These are phyloP conservation scores for Eimeria maxima DNA, from an alignment of 169 alveolate species.

Conservation along the genomic window DNA sequence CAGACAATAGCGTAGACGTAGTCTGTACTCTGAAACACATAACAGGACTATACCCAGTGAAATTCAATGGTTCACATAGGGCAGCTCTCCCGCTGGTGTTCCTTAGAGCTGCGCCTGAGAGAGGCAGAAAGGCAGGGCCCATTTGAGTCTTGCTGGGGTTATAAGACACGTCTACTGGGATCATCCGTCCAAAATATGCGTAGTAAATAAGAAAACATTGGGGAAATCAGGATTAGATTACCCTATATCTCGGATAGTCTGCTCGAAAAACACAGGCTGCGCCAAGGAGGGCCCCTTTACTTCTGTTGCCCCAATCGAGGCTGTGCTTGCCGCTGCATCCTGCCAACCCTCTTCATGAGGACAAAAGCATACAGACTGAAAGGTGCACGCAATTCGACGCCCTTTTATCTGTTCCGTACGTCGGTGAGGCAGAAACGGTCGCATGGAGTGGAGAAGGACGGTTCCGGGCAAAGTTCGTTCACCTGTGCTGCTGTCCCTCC, in stretches of 20 bases:
- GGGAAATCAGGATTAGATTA: neutral
- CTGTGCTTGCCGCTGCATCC: neutral
- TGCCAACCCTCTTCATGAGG: neutral
- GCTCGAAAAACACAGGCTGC: neutral
- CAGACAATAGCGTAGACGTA: neutral
- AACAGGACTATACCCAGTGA: neutral
- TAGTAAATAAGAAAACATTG: neutral
- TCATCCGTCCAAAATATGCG: neutral
- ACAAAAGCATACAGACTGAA: neutral
- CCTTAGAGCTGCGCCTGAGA: neutral
- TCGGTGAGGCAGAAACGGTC: neutral
- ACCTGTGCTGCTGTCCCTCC: neutral
- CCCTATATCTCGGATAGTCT: neutral
- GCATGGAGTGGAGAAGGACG: neutral
- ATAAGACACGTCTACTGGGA: neutral
- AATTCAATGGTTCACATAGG: neutral
- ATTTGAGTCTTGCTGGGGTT: neutral
- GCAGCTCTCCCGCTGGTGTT: neutral
- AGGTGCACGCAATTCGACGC: neutral
- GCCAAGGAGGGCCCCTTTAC: neutral
- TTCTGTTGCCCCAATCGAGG: neutral
- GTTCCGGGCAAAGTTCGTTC: neutral
- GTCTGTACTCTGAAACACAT: neutral
- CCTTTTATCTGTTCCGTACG: neutral
- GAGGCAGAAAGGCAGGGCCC: neutral